These are phyloP conservation scores for Blastocystis sp. DNA, from an alignment of 352 stramenopile genomes.

Conservation along the genomic window DNA sequence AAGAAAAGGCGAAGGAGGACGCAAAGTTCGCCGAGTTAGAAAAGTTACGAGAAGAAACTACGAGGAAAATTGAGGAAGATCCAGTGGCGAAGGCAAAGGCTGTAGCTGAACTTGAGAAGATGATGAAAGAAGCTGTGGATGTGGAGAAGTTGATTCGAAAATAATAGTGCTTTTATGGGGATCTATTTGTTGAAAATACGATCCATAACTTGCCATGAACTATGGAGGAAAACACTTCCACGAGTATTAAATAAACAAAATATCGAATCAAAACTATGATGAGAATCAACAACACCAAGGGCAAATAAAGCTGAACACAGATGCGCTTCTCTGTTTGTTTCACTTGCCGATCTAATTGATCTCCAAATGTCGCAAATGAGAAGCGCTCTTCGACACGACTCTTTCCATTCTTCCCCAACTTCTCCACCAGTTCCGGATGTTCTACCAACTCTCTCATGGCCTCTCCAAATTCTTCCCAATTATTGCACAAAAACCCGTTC, in stretches of 20 bases:
- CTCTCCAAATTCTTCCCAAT: slow-evolving; percentile 35
- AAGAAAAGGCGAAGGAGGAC: slow-evolving; percentile 47
- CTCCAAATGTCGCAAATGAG: slow-evolving; percentile 35
- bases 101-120: background rate
- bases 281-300: background rate
- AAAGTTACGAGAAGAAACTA: slow-evolving; percentile 26
- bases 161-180: slow-evolving; percentile 51
- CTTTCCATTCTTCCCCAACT: background rate
- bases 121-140: slow-evolving; percentile 22
- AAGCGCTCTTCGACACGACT: slow-evolving; percentile 2
- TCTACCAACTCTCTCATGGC: slow-evolving; percentile 30
- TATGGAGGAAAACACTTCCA: too few species aligned
- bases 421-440: slow-evolving; percentile 5
- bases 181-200: background rate
- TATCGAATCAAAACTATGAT: background rate
- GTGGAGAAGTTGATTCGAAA: slow-evolving; percentile 39
- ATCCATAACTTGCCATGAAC: too few species aligned
- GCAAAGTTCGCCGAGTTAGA: slow-evolving; percentile 1
- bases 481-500: slow-evolving; percentile 76
- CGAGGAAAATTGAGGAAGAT: background rate
- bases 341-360: slow-evolving; percentile 18
- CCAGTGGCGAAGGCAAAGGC: background rate
- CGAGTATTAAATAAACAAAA: background rate
- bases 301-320: slow-evolving; percentile 3
- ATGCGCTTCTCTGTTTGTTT: background rate